Evolutionary conservation across 2,329 filamentous ascomycete genomes (phyloP).

Genomic region (Phaeoacremonium minimum): DNA sequence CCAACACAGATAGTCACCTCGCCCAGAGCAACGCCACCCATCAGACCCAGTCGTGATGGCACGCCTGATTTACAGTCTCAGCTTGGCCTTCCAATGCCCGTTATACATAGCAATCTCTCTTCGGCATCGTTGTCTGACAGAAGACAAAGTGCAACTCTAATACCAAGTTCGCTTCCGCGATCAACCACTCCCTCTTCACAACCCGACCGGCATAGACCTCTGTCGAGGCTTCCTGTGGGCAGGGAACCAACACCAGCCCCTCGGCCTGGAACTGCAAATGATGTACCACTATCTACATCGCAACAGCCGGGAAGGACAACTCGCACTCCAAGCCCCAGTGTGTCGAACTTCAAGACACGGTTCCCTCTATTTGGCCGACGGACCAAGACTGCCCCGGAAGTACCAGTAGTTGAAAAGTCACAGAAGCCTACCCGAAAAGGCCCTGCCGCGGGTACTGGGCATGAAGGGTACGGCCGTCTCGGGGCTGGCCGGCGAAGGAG

Average conservation of each 20-base stretch:
- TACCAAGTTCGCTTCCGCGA: conserved; percentile 26
- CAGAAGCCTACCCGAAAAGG: conserved; percentile 65
- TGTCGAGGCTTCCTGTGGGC: conserved; percentile 20
- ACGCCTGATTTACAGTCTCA: conserved; percentile 58
- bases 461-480: conserved; percentile 76
- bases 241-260: conserved; percentile 30
- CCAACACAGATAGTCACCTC: conserved; percentile 18
- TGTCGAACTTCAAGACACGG: conserved; percentile 54
- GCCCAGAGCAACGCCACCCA: conserved; percentile 39
- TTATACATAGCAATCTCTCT: conserved; percentile 61
- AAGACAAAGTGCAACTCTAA: conserved; percentile 32
- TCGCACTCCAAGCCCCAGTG: conserved; percentile 50
- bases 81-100: conserved; percentile 42
- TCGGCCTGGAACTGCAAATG: conserved; percentile 9
- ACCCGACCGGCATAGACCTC: conserved; percentile 20
- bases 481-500: conserved; percentile 60
- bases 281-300: conserved; percentile 12
- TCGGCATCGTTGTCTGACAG: conserved; percentile 43
- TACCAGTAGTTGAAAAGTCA: conserved; percentile 44
- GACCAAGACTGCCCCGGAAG: conserved; percentile 58
- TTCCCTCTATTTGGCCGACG: conserved; percentile 77
- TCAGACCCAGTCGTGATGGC: conserved; percentile 65
- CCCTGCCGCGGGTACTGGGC: conserved; percentile 86
- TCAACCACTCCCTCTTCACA: conserved; percentile 26
- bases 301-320: conserved; percentile 22